phyloP scores from a whole-genome alignment of 768 basidiomycete species.

The Mycena filopes region DNA sequence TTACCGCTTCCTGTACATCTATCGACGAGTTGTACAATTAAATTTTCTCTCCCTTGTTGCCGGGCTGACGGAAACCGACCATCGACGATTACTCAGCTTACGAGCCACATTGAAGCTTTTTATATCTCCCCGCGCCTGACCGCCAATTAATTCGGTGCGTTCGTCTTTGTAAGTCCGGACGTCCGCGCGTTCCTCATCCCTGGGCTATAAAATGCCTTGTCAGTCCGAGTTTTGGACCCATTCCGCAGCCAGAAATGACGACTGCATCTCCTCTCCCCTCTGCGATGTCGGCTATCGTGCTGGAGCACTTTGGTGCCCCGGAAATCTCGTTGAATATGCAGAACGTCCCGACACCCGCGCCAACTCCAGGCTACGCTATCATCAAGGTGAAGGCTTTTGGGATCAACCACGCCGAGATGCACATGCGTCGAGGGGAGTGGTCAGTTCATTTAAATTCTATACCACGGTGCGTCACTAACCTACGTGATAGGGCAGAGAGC shows the following conservation, averaged over 20 bases:
- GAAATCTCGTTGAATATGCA: conserved; percentile 27
- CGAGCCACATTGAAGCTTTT: too few species aligned
- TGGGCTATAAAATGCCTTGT: too few species aligned
- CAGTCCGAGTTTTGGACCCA: too few species aligned
- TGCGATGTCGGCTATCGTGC: conserved; percentile 36
- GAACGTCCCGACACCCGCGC: conserved; percentile 23
- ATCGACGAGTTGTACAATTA: conserved; percentile 22
- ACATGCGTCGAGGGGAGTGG: conserved; percentile 39
- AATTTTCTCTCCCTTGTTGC: background rate
- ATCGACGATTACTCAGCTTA: too few species aligned
- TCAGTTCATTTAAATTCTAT: too few species aligned
- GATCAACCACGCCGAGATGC: conserved; percentile 39
- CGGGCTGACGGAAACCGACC: too few species aligned
- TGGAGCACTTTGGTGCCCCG: conserved; percentile 30
- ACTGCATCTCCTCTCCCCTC: conserved; percentile 8
- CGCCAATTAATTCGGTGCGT: too few species aligned
- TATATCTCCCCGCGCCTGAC: too few species aligned
- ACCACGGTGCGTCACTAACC: too few species aligned
- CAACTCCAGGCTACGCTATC: conserved; percentile 30
- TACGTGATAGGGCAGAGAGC: conserved; percentile 25
- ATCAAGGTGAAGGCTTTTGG: conserved; percentile 36
- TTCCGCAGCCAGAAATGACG: background rate
- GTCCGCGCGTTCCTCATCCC: too few species aligned
- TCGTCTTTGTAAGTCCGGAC: too few species aligned
- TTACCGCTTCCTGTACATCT: conserved; percentile 28